Evolutionary conservation across 306 rosid genomes (phyloP).

Genomic region (Trifolium fragiferum): DNA sequence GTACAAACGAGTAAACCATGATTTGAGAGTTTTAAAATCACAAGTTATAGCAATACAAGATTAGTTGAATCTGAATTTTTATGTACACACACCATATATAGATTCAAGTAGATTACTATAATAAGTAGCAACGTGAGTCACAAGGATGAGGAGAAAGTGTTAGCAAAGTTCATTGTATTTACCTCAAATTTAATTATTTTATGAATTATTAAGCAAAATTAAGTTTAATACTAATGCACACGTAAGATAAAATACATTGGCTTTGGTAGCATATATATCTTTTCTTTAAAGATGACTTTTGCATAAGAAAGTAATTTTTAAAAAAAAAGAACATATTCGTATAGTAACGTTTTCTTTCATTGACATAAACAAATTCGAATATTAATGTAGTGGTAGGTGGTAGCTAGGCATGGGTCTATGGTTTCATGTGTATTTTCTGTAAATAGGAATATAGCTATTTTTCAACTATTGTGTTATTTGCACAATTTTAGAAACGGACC

Average conservation of each 20-base stretch:
- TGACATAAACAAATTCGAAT: constrained; percentile 39
- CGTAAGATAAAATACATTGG: constrained; percentile 5
- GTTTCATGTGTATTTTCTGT: constrained; percentile 50
- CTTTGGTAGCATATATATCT: constrained; percentile 33
- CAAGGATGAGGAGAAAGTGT: not conserved
- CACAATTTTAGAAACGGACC: constrained; percentile 32
- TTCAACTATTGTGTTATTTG: constrained; percentile 12
- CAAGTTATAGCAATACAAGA: constrained; percentile 6
- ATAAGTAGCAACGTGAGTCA: constrained; percentile 15
- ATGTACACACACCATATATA: not conserved
- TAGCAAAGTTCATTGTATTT: constrained; percentile 33
- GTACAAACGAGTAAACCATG: not conserved
- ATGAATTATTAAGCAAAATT: constrained; percentile 3
- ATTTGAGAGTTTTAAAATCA: constrained; percentile 2
- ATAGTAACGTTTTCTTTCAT: constrained; percentile 27
- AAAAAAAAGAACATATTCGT: constrained; percentile 49
- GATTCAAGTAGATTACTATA: not conserved
- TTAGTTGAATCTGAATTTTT: not conserved
- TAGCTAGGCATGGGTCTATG: constrained; percentile 8
- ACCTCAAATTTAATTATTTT: not conserved
- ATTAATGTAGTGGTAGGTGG: constrained; percentile 34
- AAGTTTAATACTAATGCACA: constrained; percentile 8
- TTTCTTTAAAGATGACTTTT: constrained; percentile 1
- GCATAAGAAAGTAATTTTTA: constrained; percentile 23
- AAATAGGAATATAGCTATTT: constrained; percentile 39